phyloP scores from a whole-genome alignment of 768 basidiomycete species.

The Daedaleopsis sinensis region DNA sequence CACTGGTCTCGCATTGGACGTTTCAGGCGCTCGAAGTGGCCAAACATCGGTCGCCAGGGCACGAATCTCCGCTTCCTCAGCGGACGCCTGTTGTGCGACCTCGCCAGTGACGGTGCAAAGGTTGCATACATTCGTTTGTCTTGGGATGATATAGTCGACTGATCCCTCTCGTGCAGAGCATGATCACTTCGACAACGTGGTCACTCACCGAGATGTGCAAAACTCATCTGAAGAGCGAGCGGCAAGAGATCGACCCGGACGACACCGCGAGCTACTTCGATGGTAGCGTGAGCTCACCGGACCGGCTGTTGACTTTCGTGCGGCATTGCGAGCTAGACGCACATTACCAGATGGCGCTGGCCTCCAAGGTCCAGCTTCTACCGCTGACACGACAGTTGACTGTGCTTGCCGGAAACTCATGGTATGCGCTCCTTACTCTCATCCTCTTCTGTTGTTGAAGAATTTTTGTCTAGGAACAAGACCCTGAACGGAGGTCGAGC shows the following conservation, averaged over 20 bases:
- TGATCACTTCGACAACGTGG: constrained; percentile 99
- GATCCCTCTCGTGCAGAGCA: constrained; percentile 55
- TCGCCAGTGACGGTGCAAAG: constrained; percentile 94
- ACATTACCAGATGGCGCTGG: constrained; percentile 97
- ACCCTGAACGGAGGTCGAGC: constrained; percentile 97
- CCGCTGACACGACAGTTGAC: constrained; percentile 93
- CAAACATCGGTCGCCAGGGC: constrained; percentile 78
- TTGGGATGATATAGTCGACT: background rate
- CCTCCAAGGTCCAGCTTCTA: constrained; percentile 89
- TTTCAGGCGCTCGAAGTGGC: constrained; percentile 84
- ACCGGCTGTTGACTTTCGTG: constrained; percentile 83
- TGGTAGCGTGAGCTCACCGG: constrained; percentile 73
- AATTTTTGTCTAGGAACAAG: constrained; percentile 72
- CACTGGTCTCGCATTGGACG: constrained; percentile 95
- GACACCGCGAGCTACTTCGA: constrained; percentile 93
- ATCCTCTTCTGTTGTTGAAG: background rate
- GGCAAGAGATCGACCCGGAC: constrained; percentile 95
- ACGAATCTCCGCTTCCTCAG: constrained; percentile 82
- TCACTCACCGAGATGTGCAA: constrained; percentile 96
- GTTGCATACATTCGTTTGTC: constrained; percentile 47
- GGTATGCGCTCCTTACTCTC: constrained; percentile 51
- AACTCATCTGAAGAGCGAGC: constrained; percentile 80
- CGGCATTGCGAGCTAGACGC: constrained; percentile 95
- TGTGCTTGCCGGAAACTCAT: constrained; percentile 94
- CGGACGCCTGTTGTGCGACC: constrained; percentile 88